Percentiles rank a stretch among this genome's conserved stretches.
These are phyloP conservation scores for Volvox africanus DNA, from an alignment of 139 green algal species.

Conservation along the genomic window DNA sequence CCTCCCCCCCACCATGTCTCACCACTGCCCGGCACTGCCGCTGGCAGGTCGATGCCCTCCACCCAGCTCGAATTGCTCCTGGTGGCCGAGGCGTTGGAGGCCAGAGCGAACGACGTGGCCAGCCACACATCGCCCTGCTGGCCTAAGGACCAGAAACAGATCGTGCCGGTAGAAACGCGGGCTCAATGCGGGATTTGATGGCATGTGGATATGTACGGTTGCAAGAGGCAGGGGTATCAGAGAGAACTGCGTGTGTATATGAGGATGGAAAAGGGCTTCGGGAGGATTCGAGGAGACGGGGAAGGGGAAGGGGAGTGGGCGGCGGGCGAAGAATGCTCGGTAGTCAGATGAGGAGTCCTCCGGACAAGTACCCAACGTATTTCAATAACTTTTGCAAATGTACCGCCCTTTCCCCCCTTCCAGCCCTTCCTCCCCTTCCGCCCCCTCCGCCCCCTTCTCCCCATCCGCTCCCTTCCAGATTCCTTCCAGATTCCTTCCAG, in stretches of 20 bases:
- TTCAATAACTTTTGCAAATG: no score
- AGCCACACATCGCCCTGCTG: slow-evolving; percentile 60
- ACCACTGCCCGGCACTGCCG: slow-evolving; percentile 64
- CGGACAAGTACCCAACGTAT: no score
- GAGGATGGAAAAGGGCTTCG: not conserved
- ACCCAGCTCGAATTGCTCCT: not conserved
- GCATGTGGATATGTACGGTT: no score
- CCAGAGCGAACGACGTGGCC: slow-evolving; percentile 67
- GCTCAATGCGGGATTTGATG: no score
- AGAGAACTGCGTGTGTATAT: no score
- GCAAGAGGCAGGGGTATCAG: not conserved
- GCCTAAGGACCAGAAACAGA: not conserved
- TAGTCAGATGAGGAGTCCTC: no score
- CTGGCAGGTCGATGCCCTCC: slow-evolving; percentile 64
- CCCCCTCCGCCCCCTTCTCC: no score
- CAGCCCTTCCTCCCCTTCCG: no score
- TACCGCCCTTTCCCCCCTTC: no score
- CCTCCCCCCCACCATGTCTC: not conserved
- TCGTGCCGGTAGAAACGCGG: no score
- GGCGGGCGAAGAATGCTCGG: not conserved
- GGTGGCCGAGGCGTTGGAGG: not conserved
- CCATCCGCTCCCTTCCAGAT: no score
- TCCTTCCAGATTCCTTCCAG: no score
- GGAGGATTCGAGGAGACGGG: not conserved
- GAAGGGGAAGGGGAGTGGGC: not conserved